phyloP scores from a whole-genome alignment of 2,329 filamentous ascomycete species.

The Xylariaceae sp. region DNA sequence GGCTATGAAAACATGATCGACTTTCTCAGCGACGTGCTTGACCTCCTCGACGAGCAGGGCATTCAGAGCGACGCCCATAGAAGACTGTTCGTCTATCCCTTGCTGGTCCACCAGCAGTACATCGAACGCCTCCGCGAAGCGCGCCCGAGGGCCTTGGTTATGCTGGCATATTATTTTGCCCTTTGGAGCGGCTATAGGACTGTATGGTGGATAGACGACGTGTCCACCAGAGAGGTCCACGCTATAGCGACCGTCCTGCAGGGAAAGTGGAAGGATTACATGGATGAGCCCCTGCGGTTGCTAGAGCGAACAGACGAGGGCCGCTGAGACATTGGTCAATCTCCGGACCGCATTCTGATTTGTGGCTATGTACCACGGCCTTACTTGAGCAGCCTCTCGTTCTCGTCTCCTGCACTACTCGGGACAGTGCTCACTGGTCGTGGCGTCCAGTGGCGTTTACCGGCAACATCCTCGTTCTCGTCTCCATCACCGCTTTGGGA shows the following conservation, averaged over 20 bases:
- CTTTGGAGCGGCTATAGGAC: conserved; percentile 34
- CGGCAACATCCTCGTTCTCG: too few relatives aligned
- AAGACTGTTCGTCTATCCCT: conserved; percentile 10
- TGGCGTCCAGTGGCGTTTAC: too few relatives aligned
- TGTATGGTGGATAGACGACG: conserved; percentile 31
- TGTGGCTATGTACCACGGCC: too few relatives aligned
- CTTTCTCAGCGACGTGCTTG: conserved; percentile 6
- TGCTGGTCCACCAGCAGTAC: conserved; percentile 8
- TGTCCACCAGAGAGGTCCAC: conserved; percentile 19
- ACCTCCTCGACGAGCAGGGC: conserved; percentile 6
- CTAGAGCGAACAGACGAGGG: conserved; percentile 6
- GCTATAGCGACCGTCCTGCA: conserved; percentile 14
- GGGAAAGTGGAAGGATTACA: conserved; percentile 7
- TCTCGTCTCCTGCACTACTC: too few relatives aligned
- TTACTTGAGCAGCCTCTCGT: too few relatives aligned
- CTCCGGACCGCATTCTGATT: too few relatives aligned
- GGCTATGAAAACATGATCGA: conserved; percentile 7
- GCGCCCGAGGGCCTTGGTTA: conserved; percentile 28
- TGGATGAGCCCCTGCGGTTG: conserved; percentile 8
- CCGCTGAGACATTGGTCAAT: too few relatives aligned
- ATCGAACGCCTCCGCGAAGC: conserved; percentile 8
- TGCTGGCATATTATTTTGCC: conserved; percentile 43
- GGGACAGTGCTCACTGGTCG: too few relatives aligned
- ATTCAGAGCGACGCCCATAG: conserved; percentile 3
- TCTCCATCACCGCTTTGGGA: too few relatives aligned